phyloP scores from a whole-genome alignment of 73 alveolate genomes.

The Paramecium sexaurelia region DNA sequence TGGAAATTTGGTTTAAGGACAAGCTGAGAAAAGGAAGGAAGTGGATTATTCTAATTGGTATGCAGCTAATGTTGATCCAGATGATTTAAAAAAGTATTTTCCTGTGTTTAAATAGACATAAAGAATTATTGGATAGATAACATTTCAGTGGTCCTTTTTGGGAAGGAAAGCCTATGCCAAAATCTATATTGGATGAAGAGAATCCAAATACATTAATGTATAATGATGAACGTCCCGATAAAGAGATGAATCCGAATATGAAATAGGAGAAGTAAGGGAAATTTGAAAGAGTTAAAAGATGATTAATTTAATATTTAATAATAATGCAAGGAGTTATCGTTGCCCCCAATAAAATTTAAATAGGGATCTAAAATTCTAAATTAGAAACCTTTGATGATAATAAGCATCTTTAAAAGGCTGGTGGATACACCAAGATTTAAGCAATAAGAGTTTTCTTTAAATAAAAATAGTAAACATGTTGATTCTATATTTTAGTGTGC shows the following conservation, averaged over 20 bases:
- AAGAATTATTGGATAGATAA: conserved; percentile 86
- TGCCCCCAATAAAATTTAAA: not conserved
- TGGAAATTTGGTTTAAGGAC: conserved; percentile 84
- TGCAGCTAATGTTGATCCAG: conserved; percentile 64
- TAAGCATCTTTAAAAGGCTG: not conserved
- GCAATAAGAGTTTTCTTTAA: conserved; percentile 22
- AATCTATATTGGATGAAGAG: conserved; percentile 77
- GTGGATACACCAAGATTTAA: not conserved
- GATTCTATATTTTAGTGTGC: conserved; percentile 13
- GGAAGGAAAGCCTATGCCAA: conserved; percentile 83
- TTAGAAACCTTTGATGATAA: conserved; percentile 25
- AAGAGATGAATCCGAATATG: conserved; percentile 36
- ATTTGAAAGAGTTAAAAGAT: conserved; percentile 58
- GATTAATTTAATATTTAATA: conserved; percentile 23
- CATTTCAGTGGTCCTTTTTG: conserved; percentile 88
- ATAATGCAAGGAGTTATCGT: not conserved
- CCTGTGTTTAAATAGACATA: conserved; percentile 75
- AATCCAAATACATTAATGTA: not conserved
- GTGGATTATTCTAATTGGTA: conserved; percentile 65
- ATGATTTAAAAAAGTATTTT: conserved; percentile 56
- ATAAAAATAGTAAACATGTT: not conserved
- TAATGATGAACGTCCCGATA: conserved; percentile 22
- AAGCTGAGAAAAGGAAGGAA: conserved; percentile 75
- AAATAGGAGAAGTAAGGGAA: not conserved
- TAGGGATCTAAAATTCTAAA: not conserved